Evolutionary conservation across 1,139 yeast genomes (phyloP).

Genomic region (Pichiaceae sp.): DNA sequence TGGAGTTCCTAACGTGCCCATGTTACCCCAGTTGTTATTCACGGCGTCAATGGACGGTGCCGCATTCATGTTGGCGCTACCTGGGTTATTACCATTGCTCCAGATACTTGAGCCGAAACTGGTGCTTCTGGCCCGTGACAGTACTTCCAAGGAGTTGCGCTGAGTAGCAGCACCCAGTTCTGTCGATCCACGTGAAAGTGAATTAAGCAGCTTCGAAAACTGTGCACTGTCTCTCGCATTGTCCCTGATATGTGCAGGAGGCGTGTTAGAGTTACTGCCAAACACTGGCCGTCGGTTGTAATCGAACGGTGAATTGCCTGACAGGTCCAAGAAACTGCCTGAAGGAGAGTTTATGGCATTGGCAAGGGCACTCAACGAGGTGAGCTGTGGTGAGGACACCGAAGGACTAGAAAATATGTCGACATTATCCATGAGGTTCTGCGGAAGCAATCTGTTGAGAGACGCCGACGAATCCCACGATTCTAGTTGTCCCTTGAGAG

Average conservation of each 20-base stretch:
- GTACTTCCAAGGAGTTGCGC: not conserved
- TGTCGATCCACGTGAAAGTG: slow-evolving; percentile 4
- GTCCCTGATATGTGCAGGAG: slow-evolving; percentile 4
- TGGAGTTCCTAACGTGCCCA: slow-evolving; percentile 12
- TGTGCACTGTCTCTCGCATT: slow-evolving; percentile 8
- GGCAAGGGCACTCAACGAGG: slow-evolving; percentile 12
- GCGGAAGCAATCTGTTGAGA: slow-evolving; percentile 20
- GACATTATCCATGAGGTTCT: slow-evolving; percentile 19
- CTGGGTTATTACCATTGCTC: slow-evolving; percentile 15
- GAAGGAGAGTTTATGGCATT: slow-evolving; percentile 2
- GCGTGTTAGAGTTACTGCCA: slow-evolving; percentile 9
- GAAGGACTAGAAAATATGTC: slow-evolving; percentile 6
- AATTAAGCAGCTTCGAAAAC: slow-evolving; percentile 15
- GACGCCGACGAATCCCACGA: slow-evolving; percentile 7
- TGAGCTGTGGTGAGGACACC: slow-evolving; percentile 3
- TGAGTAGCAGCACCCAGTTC: not conserved
- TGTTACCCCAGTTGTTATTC: slow-evolving; percentile 4
- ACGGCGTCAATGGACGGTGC: not conserved
- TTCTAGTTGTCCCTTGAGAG: slow-evolving; percentile 8
- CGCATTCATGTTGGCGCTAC: not conserved
- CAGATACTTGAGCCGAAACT: slow-evolving; percentile 26
- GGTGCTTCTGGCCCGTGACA: slow-evolving; percentile 20
- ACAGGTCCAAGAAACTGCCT: slow-evolving; percentile 6
- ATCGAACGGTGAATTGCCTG: not conserved
- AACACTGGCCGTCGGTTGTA: slow-evolving; percentile 4